Percentiles rank a stretch among this genome's conserved stretches.
Conservation (phyloP, 2,329 filamentous ascomycete species). For the Scedosporium apiospermum region DNA sequence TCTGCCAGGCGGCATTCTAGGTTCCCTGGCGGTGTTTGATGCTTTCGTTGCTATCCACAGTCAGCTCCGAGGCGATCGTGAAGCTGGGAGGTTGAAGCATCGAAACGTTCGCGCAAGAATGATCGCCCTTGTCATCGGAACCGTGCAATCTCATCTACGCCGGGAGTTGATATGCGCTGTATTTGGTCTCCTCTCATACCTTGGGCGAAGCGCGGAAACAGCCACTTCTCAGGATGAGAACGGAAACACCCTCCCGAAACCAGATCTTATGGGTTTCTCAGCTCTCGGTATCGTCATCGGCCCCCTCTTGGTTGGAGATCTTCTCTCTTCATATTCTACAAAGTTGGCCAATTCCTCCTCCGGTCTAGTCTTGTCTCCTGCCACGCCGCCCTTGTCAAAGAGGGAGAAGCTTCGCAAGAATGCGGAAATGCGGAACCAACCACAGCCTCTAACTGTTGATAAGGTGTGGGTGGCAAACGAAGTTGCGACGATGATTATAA, state of each 20-base stretch:
- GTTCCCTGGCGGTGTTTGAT: constrained; percentile 52
- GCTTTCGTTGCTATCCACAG: constrained; percentile 51
- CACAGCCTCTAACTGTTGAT: constrained; percentile 30
- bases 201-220: constrained; percentile 48
- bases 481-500: constrained; percentile 56
- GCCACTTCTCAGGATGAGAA: constrained; percentile 40
- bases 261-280: constrained; percentile 54
- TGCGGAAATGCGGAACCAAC: background rate
- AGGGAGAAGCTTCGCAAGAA: background rate
- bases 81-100: constrained; percentile 42
- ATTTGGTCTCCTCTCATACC: constrained; percentile 53
- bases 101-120: constrained; percentile 52
- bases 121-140: constrained; percentile 53
- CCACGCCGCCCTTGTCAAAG: constrained; percentile 28
- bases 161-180: constrained; percentile 58
- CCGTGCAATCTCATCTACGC: constrained; percentile 48
- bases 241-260: constrained; percentile 41
- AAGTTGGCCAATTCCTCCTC: constrained; percentile 21
- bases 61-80: constrained; percentile 41
- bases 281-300: constrained; percentile 57
- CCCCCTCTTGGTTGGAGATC: constrained; percentile 50
- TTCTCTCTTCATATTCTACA: constrained; percentile 42
- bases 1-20: constrained; percentile 56
- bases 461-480: constrained; percentile 49
- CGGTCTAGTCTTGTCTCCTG: constrained; percentile 32